Base-by-base conservation (phyloP, 2,329 filamentous ascomycete species). In the Apiospora rasikravindrae region DNA sequence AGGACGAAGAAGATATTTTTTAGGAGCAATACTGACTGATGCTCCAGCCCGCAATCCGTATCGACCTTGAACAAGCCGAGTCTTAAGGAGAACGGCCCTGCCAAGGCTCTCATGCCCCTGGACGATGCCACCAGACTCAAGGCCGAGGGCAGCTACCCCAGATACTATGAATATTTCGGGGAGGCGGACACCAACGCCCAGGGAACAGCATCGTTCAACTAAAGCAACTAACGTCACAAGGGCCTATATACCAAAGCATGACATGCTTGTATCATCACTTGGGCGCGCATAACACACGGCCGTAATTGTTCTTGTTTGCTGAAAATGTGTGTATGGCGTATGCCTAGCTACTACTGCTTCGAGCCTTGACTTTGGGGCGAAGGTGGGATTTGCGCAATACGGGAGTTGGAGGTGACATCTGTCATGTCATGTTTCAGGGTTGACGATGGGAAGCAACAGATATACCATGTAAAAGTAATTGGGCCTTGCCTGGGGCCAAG, bases 191-290 rank as follows among this genome's bases (percentile, higher is more conserved):
- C 83, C 14, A 84, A 83, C 61, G 84, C 85, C 0, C 85, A 85
- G 74, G 88, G 88, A 4, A 84, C 84, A 3, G 87, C 86, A 8
- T 81, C 84, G 67, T 90, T 90, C 83, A 89, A 79, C 89, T 83
- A 72, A 47, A 40, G 10, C 57, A 40, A 37, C 8, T 11, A 19
- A n/a, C 19, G 22, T 8, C 33, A 40, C 26, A 19, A 40, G 57
- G 57, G 57, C 33, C 57, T 40, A 13, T 40, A 37, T 40, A n/a
- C 19, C 57, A n/a, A 14, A 22, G 33, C 10, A n/a, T 6, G 57
- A 33, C 22, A 33, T 64, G 29, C 33, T 64, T 64, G 57, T 64
- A 64, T 64, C 57, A 64, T 64, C 11, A 64, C 2, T 40, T 40
- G 57, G 22, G 57, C 4, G 57, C 57, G 57, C 33, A 24, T 5